Evolutionary conservation across 768 basidiomycete species (phyloP).

Genomic region (Flagelloscypha sp.): DNA sequence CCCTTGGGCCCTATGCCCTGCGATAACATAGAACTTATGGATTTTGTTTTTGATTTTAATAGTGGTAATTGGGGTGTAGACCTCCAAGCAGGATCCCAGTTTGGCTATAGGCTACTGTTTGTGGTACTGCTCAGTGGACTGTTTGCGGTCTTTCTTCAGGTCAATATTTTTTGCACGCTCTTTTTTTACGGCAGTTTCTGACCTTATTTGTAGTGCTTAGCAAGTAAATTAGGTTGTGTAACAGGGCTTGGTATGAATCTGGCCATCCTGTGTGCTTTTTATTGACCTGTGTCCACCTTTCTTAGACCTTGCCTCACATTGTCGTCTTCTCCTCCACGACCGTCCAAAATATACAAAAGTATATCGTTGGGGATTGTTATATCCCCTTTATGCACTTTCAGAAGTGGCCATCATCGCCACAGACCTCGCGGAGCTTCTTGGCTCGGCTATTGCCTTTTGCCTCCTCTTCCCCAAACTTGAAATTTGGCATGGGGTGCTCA

Average conservation of each 20-base stretch:
- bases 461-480: slow-evolving; percentile 64
- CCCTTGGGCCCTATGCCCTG: background rate
- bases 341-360: slow-evolving; percentile 49
- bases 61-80: slow-evolving; percentile 91
- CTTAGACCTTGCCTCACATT: slow-evolving; percentile 54
- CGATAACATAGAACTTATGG: background rate
- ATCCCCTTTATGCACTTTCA: slow-evolving; percentile 55
- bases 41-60: slow-evolving; percentile 1
- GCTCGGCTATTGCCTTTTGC: slow-evolving; percentile 74
- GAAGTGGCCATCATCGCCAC: slow-evolving; percentile 73
- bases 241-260: slow-evolving; percentile 68
- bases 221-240: slow-evolving; percentile 74
- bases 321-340: slow-evolving; percentile 56
- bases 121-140: slow-evolving; percentile 76
- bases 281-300: slow-evolving; percentile 9
- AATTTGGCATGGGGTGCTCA: slow-evolving; percentile 61
- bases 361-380: slow-evolving; percentile 52
- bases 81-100: slow-evolving; percentile 77
- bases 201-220: slow-evolving; percentile 48
- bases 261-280: slow-evolving; percentile 24
- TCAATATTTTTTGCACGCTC: slow-evolving; percentile 21
- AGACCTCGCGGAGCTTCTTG: slow-evolving; percentile 74
- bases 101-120: slow-evolving; percentile 82
- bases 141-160: slow-evolving; percentile 80
- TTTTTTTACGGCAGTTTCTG: background rate